Conservation (phyloP, 768 basidiomycete genomes). For the Suillus decipiens region DNA sequence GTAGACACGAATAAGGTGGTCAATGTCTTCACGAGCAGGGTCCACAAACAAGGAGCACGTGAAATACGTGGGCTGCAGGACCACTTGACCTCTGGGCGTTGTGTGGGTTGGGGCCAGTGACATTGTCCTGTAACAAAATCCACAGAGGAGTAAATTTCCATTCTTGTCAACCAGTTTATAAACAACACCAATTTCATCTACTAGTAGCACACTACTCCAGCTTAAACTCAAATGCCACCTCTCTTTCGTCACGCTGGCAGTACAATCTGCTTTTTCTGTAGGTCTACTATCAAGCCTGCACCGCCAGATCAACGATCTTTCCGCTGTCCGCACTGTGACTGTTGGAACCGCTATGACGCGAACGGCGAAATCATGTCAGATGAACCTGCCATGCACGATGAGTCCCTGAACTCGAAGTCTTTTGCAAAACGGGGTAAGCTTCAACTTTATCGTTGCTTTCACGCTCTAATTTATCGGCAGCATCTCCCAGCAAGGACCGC, state of each 20-base stretch:
- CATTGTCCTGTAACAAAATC: conserved; percentile 20
- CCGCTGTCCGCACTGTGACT: conserved; percentile 65
- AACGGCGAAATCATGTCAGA: conserved; percentile 80
- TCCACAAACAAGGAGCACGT: conserved; percentile 74
- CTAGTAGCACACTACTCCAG: neutral
- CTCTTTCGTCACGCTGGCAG: conserved; percentile 56
- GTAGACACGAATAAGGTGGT: conserved; percentile 52
- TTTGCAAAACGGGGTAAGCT: conserved; percentile 73
- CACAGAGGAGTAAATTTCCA: conserved; percentile 17
- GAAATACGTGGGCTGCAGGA: conserved; percentile 75
- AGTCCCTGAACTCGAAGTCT: conserved; percentile 64
- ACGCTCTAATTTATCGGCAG: conserved; percentile 36
- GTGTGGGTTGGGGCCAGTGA: conserved; percentile 56
- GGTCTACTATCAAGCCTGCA: conserved; percentile 41
- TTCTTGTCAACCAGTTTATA: conserved; percentile 18
- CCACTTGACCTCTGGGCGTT: conserved; percentile 56
- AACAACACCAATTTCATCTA: conserved; percentile 14
- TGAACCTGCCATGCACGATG: conserved; percentile 87
- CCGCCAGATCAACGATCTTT: conserved; percentile 58
- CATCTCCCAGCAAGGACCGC: conserved; percentile 67
- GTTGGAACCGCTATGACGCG: conserved; percentile 74
- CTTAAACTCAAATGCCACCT: conserved; percentile 19
- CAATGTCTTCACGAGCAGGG: conserved; percentile 65
- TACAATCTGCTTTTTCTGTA: conserved; percentile 74
- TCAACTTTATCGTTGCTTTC: neutral